Percentiles rank a stretch among this genome's conserved stretches.
These are phyloP conservation scores for Cyberlindnera suaveolens DNA, from an alignment of 805 yeast genomes.

Conservation along the genomic window DNA sequence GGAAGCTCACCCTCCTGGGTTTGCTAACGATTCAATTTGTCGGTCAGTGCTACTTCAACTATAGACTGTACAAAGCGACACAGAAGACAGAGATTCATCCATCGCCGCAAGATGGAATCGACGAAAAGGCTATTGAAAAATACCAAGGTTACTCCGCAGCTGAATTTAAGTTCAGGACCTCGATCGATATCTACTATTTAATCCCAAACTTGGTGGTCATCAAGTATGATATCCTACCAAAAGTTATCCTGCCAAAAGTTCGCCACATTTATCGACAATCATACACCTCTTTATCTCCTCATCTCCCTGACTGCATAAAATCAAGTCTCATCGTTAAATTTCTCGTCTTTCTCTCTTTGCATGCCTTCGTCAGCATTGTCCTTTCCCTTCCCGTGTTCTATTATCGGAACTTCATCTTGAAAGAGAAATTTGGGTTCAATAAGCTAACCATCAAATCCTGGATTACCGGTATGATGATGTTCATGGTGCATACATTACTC, in stretches of 20 bases:
- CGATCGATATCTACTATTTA: constrained; percentile 45
- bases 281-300: constrained; percentile 22
- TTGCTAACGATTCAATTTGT: constrained; percentile 70
- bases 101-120: constrained; percentile 60
- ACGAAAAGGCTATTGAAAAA: constrained; percentile 66
- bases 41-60: constrained; percentile 67
- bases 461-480: constrained; percentile 66
- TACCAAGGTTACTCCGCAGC: constrained; percentile 77
- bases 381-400: constrained; percentile 62
- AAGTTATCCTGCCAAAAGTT: too few species aligned
- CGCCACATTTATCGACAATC: constrained; percentile 46
- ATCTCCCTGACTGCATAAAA: constrained; percentile 26
- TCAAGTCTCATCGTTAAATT: constrained; percentile 68
- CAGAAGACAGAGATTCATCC: constrained; percentile 55
- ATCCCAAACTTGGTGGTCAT: constrained; percentile 52
- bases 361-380: constrained; percentile 44
- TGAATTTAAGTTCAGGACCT: constrained; percentile 62
- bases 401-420: constrained; percentile 80
- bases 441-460: constrained; percentile 74
- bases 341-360: constrained; percentile 51
- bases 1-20: constrained; percentile 73
- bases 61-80: constrained; percentile 71
- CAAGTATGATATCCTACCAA: constrained; percentile 58
- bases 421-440: constrained; percentile 90
- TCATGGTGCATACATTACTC: constrained; percentile 42